Base-by-base conservation (phyloP, 345 rosid genomes). In the Dimocarpus longan region DNA sequence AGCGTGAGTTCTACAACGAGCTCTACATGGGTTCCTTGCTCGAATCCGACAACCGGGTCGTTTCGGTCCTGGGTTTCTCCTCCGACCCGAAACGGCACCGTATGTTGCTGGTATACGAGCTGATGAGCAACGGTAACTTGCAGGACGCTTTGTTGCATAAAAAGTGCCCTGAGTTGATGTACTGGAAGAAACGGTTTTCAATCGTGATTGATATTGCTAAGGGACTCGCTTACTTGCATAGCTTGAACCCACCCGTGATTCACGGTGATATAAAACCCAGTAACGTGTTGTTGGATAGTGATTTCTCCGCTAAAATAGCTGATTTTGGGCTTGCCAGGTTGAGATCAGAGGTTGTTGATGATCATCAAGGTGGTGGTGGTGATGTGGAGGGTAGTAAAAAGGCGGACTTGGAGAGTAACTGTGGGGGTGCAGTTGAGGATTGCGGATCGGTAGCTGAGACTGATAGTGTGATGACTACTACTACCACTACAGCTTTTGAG, bases 1-100 rank as follows among this genome's bases (percentile, higher is more conserved):
- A 95, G 85, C 81, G 99, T 0, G 99, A 95, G 86, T 95, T 95
- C 83, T 93, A 93, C 56, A 95, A 95, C 89, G 99, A 95, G 88
- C 84, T 95, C 22, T 85, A 85, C 78, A 92, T 95, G 77, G 93
- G 95, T 63, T 91, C 96, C 1, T 88, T 86, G 76, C 86, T 95
- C 21, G 88, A 87, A 2, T 89, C 93, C 13, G 28, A 75, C 18
- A 86, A 93, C 26, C 80, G 75, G 52, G 85, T 91, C 10, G 87
- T 93, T 42, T 85, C 96, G 8, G 96, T 93, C 12, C 79, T 90
- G 16, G 99, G 99, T 24, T 95, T 93, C 85, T 93, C 97, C 13
- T 83, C 86, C 50, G 89, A 94, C 65, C 79, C 82, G 56, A 94
- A 92, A 80, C 90, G 90, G 4, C 89, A 90, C 4, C 85, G 88